Evolutionary conservation across 495 filamentous ascomycete genomes (phyloP).

Genomic region (Penicillium cataractarum): DNA sequence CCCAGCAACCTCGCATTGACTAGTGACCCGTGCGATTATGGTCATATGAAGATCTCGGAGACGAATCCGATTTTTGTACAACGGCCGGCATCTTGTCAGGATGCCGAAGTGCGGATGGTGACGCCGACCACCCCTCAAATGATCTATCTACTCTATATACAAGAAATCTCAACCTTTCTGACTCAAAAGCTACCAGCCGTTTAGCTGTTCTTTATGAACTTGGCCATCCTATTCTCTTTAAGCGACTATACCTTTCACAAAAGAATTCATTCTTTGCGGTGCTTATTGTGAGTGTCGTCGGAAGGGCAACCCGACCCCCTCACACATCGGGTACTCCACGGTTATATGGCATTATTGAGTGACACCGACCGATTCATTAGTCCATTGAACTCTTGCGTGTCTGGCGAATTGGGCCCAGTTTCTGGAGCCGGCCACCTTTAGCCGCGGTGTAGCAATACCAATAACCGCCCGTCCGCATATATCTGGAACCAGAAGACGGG

Average conservation of each 20-base stretch:
- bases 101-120: background rate
- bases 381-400: background rate
- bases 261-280: background rate
- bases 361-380: background rate
- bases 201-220: background rate
- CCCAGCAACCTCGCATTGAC: background rate
- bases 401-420: background rate
- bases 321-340: conserved; percentile 14
- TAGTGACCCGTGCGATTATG: no score
- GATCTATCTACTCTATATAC: background rate
- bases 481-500: background rate
- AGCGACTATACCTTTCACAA: background rate
- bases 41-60: background rate
- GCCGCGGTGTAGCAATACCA: background rate
- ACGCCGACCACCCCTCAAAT: background rate
- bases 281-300: background rate
- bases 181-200: no score
- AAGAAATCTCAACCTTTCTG: background rate
- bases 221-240: background rate
- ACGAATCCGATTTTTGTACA: background rate
- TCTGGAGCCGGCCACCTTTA: background rate
- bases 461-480: background rate
- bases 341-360: conserved; percentile 17
- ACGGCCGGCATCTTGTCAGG: background rate
- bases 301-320: conserved; percentile 3